A percentile compares a stretch with the other conserved stretches of the same genome.
These are phyloP conservation scores for Prosopis cineraria DNA, from an alignment of 306 rosid species.

Conservation along the genomic window DNA sequence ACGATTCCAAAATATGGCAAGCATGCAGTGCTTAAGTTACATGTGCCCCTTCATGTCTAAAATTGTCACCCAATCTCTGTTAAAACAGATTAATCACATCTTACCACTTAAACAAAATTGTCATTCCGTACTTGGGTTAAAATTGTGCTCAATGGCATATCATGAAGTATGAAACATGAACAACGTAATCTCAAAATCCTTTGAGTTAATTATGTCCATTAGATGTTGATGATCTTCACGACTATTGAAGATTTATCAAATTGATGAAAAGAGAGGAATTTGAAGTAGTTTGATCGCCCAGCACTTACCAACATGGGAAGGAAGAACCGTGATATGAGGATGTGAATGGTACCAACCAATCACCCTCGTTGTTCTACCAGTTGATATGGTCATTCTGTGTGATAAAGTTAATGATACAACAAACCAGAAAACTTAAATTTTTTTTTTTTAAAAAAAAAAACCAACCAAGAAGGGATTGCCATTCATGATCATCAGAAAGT, in stretches of 20 bases:
- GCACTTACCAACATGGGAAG: conserved; percentile 92
- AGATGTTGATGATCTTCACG: neutral
- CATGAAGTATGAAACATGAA: neutral
- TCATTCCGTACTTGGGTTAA: conserved; percentile 6
- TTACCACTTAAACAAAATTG: neutral
- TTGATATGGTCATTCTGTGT: conserved; percentile 67
- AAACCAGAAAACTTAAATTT: conserved; percentile 5
- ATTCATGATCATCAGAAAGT: neutral
- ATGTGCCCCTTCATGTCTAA: neutral
- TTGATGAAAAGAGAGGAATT: neutral
- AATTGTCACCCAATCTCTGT: conserved; percentile 7
- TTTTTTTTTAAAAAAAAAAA: neutral
- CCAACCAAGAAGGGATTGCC: neutral
- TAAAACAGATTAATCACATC: neutral
- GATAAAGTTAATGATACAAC: conserved; percentile 57
- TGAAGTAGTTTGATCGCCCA: neutral
- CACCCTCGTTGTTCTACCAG: conserved; percentile 90
- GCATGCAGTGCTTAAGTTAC: neutral
- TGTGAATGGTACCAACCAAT: conserved; percentile 99
- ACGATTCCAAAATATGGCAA: neutral
- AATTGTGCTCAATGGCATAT: neutral
- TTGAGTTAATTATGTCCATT: neutral
- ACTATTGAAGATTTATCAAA: conserved; percentile 1
- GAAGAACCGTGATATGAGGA: conserved; percentile 98
- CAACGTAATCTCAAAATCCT: neutral